Base-by-base conservation (phyloP, 768 basidiomycete species). In the Heimioporus sp. region DNA sequence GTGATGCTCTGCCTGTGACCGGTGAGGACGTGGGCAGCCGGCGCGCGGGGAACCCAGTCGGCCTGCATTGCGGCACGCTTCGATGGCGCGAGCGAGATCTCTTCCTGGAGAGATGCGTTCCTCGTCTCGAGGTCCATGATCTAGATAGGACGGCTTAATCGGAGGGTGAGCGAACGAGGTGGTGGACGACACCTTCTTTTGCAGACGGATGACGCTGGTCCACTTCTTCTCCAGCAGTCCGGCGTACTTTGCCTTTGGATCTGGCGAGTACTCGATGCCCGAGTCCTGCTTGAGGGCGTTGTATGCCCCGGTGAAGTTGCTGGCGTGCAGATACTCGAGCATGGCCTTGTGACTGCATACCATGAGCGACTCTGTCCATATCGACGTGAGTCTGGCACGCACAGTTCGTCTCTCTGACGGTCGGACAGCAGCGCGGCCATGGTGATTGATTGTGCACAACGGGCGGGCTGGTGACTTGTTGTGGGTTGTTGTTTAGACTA, bases 171-270 rank as follows among this genome's bases (percentile, higher is more conserved):
- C 34, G 53, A 54, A n/a, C 38, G 24, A 34, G 56, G 55, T 41
- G 39, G 43, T 35, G 41, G 35, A 59, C 63, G 56, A 54, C 40
- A 87, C 92, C 85, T 95, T 96, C 79, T 95, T 92, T 76, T 98
- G 95, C 67, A 98, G 71, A 58, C 95, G 81, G 52, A 98, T 95
- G 32, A 97, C 92, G 64, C 88, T 91, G 44, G 92, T 96, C 95
- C 95, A 98, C 71, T 98, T 98, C 85, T 96, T 96, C 76, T 92
- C 95, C 54, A 98, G 73, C 51, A 98, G 73, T 1, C 93, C 94
- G 2, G 85, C 84, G 62, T 85, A 87, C 67, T 90, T 88, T 46
- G 91, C 84, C 66, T 90, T 92, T 20, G 91, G 83, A 75, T 96
- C 93, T 15, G 89, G 90, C 4, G 79, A 76, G 66, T 87, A 90